Evolutionary conservation across 2,329 filamentous ascomycete species (phyloP).

Genomic region (Arthrobotrys conoides): DNA sequence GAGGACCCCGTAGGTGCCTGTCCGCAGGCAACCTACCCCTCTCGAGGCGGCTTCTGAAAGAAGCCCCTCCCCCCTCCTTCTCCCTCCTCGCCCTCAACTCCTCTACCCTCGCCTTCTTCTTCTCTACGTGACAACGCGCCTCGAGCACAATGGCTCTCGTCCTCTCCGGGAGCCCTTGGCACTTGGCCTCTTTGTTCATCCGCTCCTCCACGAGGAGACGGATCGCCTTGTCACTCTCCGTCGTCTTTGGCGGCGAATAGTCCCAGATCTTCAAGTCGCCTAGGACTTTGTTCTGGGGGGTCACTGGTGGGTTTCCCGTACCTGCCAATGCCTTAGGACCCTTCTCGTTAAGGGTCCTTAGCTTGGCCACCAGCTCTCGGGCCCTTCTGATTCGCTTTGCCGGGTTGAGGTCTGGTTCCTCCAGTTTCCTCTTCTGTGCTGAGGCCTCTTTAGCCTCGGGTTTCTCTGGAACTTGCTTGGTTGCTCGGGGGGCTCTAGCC

Average conservation of each 20-base stretch:
- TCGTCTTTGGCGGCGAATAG: conserved; percentile 1
- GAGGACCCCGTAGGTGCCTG: conserved; percentile 26
- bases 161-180: neutral
- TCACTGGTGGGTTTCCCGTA: conserved; percentile 2
- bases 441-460: neutral
- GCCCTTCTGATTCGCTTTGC: conserved; percentile 5
- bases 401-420: neutral
- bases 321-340: conserved; percentile 8
- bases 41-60: conserved; percentile 33
- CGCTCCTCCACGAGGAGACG: conserved; percentile 29
- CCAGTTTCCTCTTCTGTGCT: conserved; percentile 8
- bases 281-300: conserved; percentile 26
- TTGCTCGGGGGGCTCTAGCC: neutral
- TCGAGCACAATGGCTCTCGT: conserved; percentile 5
- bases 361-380: neutral
- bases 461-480: neutral
- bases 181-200: conserved; percentile 12
- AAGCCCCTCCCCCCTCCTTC: conserved; percentile 1
- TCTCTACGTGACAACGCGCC: conserved; percentile 1
- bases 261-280: neutral
- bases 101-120: conserved; percentile 18
- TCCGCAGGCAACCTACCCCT: conserved; percentile 19
- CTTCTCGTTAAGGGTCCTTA: conserved; percentile 13
- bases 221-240: conserved; percentile 23
- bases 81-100: neutral